These are phyloP conservation scores for Penicillium arizonense DNA, from an alignment of 495 filamentous ascomycete species.

Conservation along the genomic window DNA sequence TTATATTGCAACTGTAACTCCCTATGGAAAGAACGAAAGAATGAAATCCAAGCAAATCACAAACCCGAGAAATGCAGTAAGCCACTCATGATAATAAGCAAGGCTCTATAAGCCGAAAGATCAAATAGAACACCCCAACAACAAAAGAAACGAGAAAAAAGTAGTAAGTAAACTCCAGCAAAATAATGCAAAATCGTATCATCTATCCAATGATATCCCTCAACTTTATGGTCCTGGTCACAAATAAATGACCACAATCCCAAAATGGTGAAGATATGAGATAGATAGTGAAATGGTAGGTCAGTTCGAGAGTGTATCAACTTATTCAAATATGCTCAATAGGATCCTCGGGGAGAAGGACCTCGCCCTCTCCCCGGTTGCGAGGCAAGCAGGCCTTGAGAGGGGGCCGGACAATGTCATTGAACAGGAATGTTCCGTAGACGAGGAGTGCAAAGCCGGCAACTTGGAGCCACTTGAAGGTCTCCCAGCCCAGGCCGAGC, in stretches of 20 bases:
- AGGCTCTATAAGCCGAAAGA: neutral
- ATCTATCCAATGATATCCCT: neutral
- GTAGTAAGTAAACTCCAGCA: neutral
- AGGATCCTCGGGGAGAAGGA: slow-evolving; percentile 79
- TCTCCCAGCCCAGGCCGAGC: slow-evolving; percentile 91
- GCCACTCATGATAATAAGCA: neutral
- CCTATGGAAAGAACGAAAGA: neutral
- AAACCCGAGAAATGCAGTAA: neutral
- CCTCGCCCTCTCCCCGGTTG: slow-evolving; percentile 41
- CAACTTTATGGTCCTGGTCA: too few relatives aligned
- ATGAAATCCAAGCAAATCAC: neutral
- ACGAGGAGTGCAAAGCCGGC: slow-evolving; percentile 84
- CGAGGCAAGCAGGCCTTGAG: slow-evolving; percentile 56
- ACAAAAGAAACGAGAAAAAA: neutral
- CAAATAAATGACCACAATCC: neutral
- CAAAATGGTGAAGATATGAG: neutral
- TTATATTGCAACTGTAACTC: neutral
- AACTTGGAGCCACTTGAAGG: slow-evolving; percentile 97
- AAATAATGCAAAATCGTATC: slow-evolving; percentile 5
- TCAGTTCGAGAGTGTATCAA: neutral
- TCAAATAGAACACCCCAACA: neutral
- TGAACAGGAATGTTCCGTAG: slow-evolving; percentile 96
- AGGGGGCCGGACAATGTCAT: slow-evolving; percentile 84
- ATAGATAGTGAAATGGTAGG: neutral
- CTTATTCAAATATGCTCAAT: slow-evolving; percentile 65